Base-by-base conservation (phyloP, 768 basidiomycete species). In the Calocybe cyanea region DNA sequence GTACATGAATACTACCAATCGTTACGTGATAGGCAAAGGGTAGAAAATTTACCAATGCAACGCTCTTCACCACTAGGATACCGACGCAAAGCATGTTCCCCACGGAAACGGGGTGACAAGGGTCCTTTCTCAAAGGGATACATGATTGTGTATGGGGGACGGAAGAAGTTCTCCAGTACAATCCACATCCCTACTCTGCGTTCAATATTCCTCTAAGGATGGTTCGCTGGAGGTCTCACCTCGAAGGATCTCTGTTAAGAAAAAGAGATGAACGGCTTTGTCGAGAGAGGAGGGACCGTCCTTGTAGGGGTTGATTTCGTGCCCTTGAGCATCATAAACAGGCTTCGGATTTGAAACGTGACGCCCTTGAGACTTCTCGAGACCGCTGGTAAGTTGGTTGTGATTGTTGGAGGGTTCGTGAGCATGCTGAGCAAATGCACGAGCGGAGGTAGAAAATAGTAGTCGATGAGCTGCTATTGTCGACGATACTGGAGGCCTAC, bases 121-220 rank as follows among this genome's bases (percentile, higher is more conserved):
- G 96, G 96, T 25, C 96, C 96, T 65, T 98, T 98, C 72, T 99
- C 96, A 56, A 92, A 96, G 3, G 93, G 94, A 63, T 92, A 92
- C 86, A 87, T 93, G 74, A 97, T 97, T 24, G 95, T 99, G 67
- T 98, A 99, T 20, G 95, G 95, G 21, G 90, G 91, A 49, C 94
- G 78, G 77, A 90, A 92, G 70, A 90, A 85, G 58, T 92, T 83
- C 66, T 92, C 90, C 48, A 90, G 45, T 21, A 98, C 94, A 60
- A 99, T 85, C 91, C 94, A 96, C 92, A 97, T 94, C 59, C 95
- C 95, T 98, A 56, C 52, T 37, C 60, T 54, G 25, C 57, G 39
- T 43, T 47, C 38, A 5, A 28, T 6, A 6, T 28, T 28, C 25
- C 11, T 28, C 25, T 11, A 28, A 28, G 25, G 11, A 11, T 28